Conservation (phyloP, 2,329 filamentous ascomycete genomes). For the Xylariaceae sp. region DNA sequence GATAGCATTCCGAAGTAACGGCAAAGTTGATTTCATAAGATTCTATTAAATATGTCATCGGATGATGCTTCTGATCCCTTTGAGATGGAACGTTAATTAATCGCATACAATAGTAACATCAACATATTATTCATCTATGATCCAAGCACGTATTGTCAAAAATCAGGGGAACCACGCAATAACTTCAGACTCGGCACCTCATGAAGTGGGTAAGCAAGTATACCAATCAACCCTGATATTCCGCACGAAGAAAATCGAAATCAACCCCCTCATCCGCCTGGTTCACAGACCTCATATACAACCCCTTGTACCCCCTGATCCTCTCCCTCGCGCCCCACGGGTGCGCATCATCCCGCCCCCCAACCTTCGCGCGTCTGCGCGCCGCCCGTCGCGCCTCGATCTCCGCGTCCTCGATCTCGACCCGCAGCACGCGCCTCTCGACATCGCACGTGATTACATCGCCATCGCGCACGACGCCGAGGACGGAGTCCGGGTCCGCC, state of each 20-base stretch:
- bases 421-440: constrained; percentile 60
- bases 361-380: constrained; percentile 57
- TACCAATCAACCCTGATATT: no score
- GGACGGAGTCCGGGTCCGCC: constrained; percentile 71
- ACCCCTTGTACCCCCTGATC: constrained; percentile 59
- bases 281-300: constrained; percentile 63
- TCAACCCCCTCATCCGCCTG: constrained; percentile 62
- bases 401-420: constrained; percentile 71
- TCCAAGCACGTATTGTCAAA: no score
- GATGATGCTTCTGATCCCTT: no score
- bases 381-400: constrained; percentile 61
- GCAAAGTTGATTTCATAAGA: no score
- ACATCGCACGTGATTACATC: constrained; percentile 81
- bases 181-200: neutral
- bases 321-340: constrained; percentile 42
- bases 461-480: constrained; percentile 75
- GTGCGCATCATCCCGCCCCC: constrained; percentile 30
- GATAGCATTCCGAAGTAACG: no score
- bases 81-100: no score
- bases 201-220: no score
- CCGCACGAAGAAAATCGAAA: constrained; percentile 62
- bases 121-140: no score
- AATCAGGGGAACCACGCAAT: neutral
- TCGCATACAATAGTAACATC: no score
- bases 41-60: no score